Evolutionary conservation across 1,284 basidiomycete species (phyloP).

Genomic region (Sanghuangporus weigelae): DNA sequence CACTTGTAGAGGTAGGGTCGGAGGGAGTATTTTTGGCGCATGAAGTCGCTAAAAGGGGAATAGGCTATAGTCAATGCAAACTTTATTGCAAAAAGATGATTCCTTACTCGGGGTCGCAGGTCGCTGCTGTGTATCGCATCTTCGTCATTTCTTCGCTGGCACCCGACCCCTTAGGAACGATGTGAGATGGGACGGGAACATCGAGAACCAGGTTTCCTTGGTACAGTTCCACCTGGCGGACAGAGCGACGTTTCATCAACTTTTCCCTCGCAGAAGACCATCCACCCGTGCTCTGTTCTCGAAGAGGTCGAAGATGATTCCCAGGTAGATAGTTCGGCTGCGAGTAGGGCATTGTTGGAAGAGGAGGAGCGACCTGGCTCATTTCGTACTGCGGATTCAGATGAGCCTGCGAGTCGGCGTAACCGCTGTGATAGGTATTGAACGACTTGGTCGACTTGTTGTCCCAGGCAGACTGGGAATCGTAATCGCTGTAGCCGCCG

Average conservation of each 20-base stretch:
- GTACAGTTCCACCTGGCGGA: slow-evolving; percentile 76
- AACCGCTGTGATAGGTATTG: slow-evolving; percentile 46
- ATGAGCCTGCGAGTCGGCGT: slow-evolving; percentile 64
- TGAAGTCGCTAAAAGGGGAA: slow-evolving; percentile 47
- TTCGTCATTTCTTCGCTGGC: slow-evolving; percentile 76
- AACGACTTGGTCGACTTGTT: slow-evolving; percentile 54
- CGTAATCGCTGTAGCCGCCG: slow-evolving; percentile 21
- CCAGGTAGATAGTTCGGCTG: slow-evolving; percentile 56
- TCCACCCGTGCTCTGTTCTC: slow-evolving; percentile 47
- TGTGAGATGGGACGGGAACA: slow-evolving; percentile 72
- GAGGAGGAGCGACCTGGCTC: slow-evolving; percentile 49
- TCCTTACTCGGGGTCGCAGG: slow-evolving; percentile 78
- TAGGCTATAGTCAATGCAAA: slow-evolving; percentile 5
- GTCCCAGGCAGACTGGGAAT: slow-evolving; percentile 48
- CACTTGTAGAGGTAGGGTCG: slow-evolving; percentile 71
- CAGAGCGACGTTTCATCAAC: slow-evolving; percentile 71
- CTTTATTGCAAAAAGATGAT: neutral
- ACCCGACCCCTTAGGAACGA: slow-evolving; percentile 61
- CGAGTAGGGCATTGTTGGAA: slow-evolving; percentile 46
- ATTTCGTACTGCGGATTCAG: slow-evolving; percentile 58
- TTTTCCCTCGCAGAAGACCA: slow-evolving; percentile 69
- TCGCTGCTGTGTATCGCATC: slow-evolving; percentile 89
- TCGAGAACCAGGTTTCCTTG: slow-evolving; percentile 84
- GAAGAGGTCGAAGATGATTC: slow-evolving; percentile 39
- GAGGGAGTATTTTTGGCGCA: slow-evolving; percentile 72